Evolutionary conservation across 768 basidiomycete genomes (phyloP).

Genomic region (Collybia sordida): DNA sequence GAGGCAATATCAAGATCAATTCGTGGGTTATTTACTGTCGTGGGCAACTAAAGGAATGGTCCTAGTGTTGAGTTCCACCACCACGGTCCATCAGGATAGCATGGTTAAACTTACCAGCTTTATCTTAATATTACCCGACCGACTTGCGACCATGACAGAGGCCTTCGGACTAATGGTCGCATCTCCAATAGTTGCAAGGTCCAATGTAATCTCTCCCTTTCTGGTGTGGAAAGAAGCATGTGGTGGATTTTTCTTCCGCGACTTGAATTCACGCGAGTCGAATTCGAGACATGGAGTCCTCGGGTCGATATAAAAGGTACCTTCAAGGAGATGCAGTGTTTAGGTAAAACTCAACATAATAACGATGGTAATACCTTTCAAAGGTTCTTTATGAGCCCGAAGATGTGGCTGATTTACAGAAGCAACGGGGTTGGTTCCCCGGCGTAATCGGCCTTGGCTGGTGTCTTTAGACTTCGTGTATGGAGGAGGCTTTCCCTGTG

Average conservation of each 20-base stretch:
- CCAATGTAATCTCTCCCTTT: constrained; percentile 35
- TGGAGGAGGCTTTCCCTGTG: no score
- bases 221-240: constrained; percentile 44
- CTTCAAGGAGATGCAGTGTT: constrained; percentile 16
- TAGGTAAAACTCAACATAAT: no score
- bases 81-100: constrained; percentile 1
- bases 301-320: constrained; percentile 43
- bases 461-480: no score
- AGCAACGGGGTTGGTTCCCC: no score
- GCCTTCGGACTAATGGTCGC: constrained; percentile 27
- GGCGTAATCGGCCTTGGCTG: no score
- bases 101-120: constrained; percentile 29
- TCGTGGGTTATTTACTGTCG: constrained; percentile 27
- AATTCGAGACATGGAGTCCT: constrained; percentile 24
- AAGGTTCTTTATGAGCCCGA: no score
- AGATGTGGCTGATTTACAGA: no score
- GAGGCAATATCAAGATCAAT: constrained; percentile 36
- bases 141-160: constrained; percentile 33
- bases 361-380: no score
- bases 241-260: constrained; percentile 25
- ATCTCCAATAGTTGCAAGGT: constrained; percentile 38
- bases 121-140: constrained; percentile 36
- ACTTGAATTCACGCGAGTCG: constrained; percentile 18
- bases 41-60: constrained; percentile 26
- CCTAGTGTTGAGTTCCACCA: not conserved